Conservation (phyloP, 495 filamentous ascomycete genomes). For the Jackrogersella minutella region DNA sequence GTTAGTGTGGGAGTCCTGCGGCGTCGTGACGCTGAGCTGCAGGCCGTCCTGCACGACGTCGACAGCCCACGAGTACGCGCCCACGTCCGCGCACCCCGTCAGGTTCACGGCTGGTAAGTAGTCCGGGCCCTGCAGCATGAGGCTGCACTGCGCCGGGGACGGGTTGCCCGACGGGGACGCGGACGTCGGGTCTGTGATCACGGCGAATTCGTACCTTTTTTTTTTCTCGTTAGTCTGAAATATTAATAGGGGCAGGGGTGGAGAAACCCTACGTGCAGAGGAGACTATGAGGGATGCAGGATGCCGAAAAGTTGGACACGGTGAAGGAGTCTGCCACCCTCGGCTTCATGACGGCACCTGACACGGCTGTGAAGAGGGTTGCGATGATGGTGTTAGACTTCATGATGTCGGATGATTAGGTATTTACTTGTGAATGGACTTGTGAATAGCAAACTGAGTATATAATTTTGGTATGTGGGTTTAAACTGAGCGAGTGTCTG, state of each 20-base stretch:
- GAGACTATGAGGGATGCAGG: conserved; percentile 35
- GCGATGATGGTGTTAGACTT: conserved; percentile 20
- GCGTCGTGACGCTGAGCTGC: conserved; percentile 26
- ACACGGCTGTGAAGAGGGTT: conserved; percentile 27
- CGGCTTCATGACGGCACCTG: conserved; percentile 14
- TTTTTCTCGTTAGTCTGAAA: neutral
- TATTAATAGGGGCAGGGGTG: neutral
- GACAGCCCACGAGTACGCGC: conserved; percentile 29
- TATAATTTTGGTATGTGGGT: neutral
- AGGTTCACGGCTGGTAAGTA: conserved; percentile 13
- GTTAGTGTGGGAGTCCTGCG: conserved; percentile 27
- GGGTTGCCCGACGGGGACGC: conserved; percentile 22
- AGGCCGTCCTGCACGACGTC: conserved; percentile 1
- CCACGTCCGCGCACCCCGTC: conserved; percentile 23
- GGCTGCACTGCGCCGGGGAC: conserved; percentile 8
- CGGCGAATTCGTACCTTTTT: conserved; percentile 27
- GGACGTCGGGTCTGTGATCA: conserved; percentile 19
- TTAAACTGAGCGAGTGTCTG: neutral
- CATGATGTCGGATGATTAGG: conserved; percentile 10
- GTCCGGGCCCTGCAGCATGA: conserved; percentile 35
- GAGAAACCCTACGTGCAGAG: conserved; percentile 20
- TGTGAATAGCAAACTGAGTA: neutral
- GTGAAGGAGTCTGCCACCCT: conserved; percentile 13
- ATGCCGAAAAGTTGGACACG: conserved; percentile 26
- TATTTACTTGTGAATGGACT: neutral